Base-by-base conservation (phyloP, 768 basidiomycete species). In the Gymnopilus dilepis region DNA sequence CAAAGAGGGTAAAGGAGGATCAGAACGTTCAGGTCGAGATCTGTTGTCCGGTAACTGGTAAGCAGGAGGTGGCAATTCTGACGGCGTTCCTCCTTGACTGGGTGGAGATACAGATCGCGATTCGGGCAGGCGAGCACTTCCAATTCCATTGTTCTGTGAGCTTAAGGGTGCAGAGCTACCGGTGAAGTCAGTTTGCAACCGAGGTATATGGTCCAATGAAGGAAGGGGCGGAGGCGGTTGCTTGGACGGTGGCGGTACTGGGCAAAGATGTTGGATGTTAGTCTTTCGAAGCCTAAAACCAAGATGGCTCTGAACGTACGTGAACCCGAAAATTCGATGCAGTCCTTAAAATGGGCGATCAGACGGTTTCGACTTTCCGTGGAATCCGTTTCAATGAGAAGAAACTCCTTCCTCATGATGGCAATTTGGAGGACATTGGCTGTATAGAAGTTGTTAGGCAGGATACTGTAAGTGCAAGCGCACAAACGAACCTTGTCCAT, bases 341-440 rank as follows among this genome's bases (percentile, higher is more conserved):
- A 96, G 31, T 94, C 95, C 45, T 78, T 81, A 71, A 99, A 86
- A 69, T 92, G 90, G 7, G 77, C 68, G 42, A 91, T 72, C 65
- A 95, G 80, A 63, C 77, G 76, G 67, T 94, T 86, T 61, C 93
- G 82, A 13, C 80, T 74, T 31, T 83, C 78, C 9, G 73, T 73
- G 1, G 89, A 88, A 58, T 86, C 82, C 6, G 84, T 77, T 59
- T 89, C 84, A 8, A 99, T 66, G 41, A 82, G 77, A 53, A 99
- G 73, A 5, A 82, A 87, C 74, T 99, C 97, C 76, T 95, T 97
- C 63, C 87, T 80, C 90, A 99, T 88, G 64, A 99, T 86, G 41
- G 85, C 84, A 6, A 99, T 81, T 56, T 90, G 86, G 40, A 99
- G 67, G 7, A 84, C 84, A 67, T 86, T 89, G 26, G 87, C 94